phyloP scores from a whole-genome alignment of 129 eudicot genomes.

The Calendula officinalis region DNA sequence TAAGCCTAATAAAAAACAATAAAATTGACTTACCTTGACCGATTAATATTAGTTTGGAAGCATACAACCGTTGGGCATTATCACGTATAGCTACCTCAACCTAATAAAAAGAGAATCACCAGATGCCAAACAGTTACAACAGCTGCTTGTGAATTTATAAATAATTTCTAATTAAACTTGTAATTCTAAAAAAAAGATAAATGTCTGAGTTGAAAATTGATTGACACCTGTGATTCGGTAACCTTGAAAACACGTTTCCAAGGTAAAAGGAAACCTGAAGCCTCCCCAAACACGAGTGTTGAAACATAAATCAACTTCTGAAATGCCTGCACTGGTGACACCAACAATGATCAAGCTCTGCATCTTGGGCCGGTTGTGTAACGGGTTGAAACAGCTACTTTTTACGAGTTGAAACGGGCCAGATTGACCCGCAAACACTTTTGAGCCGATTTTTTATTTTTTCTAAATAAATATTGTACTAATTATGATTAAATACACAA shows the following conservation, averaged over 20 bases:
- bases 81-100: conserved; percentile 98
- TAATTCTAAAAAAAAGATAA: background rate
- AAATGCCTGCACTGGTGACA: conserved; percentile 91
- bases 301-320: conserved; percentile 98
- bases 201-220: background rate
- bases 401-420: background rate
- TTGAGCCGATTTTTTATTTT: background rate
- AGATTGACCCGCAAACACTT: background rate
- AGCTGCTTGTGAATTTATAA: conserved; percentile 3
- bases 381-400: background rate
- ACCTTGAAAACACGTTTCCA: conserved; percentile 97
- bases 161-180: conserved; percentile 11
- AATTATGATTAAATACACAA: background rate
- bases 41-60: conserved; percentile 59
- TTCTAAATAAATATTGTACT: background rate
- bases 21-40: conserved; percentile 50
- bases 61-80: conserved; percentile 88
- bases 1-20: background rate
- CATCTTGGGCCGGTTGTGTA: conserved; percentile 16
- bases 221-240: conserved; percentile 87
- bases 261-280: conserved; percentile 92
- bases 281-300: conserved; percentile 92
- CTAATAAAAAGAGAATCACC: conserved; percentile 37
- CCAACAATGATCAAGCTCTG: conserved; percentile 64
- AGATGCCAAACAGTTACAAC: conserved; percentile 8